Evolutionary conservation across 805 yeast species (phyloP), one percentile per base, ranked within the genome.

Genomic region (Sporopachydermia lactativora): DNA sequence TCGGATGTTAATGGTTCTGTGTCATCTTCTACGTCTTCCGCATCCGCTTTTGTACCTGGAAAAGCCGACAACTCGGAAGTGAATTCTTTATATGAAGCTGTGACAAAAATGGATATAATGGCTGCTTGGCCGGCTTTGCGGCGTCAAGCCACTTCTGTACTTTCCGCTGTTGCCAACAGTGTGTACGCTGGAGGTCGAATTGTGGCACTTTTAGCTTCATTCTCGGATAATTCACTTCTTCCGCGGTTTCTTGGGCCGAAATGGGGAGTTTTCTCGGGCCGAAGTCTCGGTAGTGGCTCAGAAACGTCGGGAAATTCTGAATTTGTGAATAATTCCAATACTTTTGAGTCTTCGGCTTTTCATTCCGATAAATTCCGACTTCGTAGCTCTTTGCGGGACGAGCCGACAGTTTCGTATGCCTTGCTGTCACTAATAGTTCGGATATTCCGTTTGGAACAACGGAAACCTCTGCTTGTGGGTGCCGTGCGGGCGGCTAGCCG

Each of bases 381-480:
- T 24, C n/a, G 31, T 24, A n/a, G 31, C n/a, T 8, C 8, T n/a
- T 8, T n/a, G n/a, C 13, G n/a, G n/a, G 8, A 8, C 13, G 31
- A 24, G n/a, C 13, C 31, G 8, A n/a, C 8, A 24, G 31, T 24
- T 24, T 8, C 31, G 8, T 24, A 24, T 24, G 31, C 13, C 8
- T 15, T 49, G 8, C 47, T 48, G 37, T 37, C 46, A 3, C 39
- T 47, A 5, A 14, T 46, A 8, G 31, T 17, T 14, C 39, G 36
- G 4, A 8, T 47, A 5, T 35, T 45, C 15, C 41, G 34, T 15
- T 36, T 47, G 14, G 19, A 35, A 2, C 18, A 37, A 6, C 17
- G 47, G 15, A 43, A 41, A 15, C 52, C 48, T 4, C 38, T 49
- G 13, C 18, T 49, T n/a, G 34, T 39, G 17, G 40, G 43, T 19